Evolutionary conservation across 768 basidiomycete species (phyloP).

Genomic region (Naganishia vishniacii): DNA sequence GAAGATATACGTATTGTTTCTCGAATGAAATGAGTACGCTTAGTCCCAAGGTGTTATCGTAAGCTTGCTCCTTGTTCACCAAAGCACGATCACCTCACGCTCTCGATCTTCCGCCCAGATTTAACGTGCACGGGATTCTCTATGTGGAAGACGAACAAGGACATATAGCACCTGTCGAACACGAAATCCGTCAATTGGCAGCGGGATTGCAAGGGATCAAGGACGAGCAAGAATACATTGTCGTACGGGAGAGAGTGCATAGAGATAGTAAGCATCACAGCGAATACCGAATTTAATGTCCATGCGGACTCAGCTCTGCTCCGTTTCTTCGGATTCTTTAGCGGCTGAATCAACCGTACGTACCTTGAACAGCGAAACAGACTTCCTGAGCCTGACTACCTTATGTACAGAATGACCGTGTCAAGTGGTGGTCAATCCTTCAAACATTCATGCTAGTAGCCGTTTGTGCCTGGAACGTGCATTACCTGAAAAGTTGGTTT

Average conservation of each 20-base stretch:
- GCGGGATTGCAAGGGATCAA: constrained; percentile 80
- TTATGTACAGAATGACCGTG: constrained; percentile 62
- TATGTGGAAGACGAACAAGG: constrained; percentile 77
- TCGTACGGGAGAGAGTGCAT: constrained; percentile 84
- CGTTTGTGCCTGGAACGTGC: constrained; percentile 94
- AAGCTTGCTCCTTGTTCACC: constrained; percentile 25
- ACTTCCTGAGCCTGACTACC: neutral
- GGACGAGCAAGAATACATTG: constrained; percentile 98
- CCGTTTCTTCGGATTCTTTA: constrained; percentile 22
- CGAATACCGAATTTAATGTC: too few species aligned
- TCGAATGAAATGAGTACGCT: constrained; percentile 98
- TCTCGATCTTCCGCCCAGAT: constrained; percentile 53
- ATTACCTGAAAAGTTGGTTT: constrained; percentile 92
- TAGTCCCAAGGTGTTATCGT: constrained; percentile 93
- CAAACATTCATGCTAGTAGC: constrained; percentile 80
- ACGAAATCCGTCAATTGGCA: constrained; percentile 81
- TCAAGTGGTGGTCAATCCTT: constrained; percentile 98
- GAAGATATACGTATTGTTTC: constrained; percentile 92
- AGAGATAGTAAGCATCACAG: constrained; percentile 67
- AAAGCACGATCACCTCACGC: neutral
- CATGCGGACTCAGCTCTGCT: neutral
- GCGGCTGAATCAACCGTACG: constrained; percentile 51
- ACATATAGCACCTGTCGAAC: constrained; percentile 85
- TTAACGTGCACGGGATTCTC: constrained; percentile 96
- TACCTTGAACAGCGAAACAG: neutral